Conservation (phyloP, 2,329 filamentous ascomycete genomes). For the Talaromyces sp. region DNA sequence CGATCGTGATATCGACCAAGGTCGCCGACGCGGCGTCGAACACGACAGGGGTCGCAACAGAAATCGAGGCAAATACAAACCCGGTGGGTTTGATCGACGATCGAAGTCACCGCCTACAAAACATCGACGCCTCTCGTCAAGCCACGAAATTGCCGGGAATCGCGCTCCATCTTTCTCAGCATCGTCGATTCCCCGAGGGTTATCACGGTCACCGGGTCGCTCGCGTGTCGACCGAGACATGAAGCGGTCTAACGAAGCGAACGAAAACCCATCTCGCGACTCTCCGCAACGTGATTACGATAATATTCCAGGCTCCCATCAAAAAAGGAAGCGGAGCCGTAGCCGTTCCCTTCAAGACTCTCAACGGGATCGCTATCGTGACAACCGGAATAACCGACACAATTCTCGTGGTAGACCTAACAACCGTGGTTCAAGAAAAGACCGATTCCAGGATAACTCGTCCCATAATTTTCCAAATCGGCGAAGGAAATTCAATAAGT, state of each 20-base stretch:
- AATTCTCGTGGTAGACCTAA: slow-evolving; percentile 33
- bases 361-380: slow-evolving; percentile 20
- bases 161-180: slow-evolving; percentile 24
- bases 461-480: slow-evolving; percentile 23
- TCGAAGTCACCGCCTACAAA: slow-evolving; percentile 33
- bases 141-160: slow-evolving; percentile 24
- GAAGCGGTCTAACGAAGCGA: slow-evolving; percentile 15
- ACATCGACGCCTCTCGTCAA: slow-evolving; percentile 24
- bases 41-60: slow-evolving; percentile 12
- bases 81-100: slow-evolving; percentile 34
- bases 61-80: slow-evolving; percentile 21
- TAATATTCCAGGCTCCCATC: slow-evolving; percentile 24
- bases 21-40: slow-evolving; percentile 33
- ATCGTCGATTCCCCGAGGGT: neutral
- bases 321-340: slow-evolving; percentile 36
- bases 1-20: slow-evolving; percentile 38
- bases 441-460: slow-evolving; percentile 23
- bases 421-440: slow-evolving; percentile 29
- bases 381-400: slow-evolving; percentile 21
- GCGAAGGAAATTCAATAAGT: slow-evolving; percentile 27
- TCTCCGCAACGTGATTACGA: slow-evolving; percentile 26
- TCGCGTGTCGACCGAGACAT: slow-evolving; percentile 20
- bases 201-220: neutral
- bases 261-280: slow-evolving; percentile 16
- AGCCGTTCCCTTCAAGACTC: slow-evolving; percentile 33